phyloP scores from a whole-genome alignment of 2,329 filamentous ascomycete genomes.

The Neurospora sp. region DNA sequence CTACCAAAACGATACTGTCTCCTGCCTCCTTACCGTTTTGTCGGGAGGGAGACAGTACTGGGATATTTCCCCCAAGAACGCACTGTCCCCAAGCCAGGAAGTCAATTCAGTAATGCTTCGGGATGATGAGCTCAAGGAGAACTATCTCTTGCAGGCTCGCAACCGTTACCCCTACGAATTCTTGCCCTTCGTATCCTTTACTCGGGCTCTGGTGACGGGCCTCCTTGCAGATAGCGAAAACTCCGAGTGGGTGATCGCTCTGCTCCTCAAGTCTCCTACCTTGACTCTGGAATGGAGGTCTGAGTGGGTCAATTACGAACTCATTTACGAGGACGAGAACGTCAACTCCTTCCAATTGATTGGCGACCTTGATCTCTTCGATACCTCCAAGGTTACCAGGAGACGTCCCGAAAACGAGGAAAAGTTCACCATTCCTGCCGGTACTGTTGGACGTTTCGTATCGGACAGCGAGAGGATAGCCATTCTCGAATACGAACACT shows the following conservation, averaged over 20 bases:
- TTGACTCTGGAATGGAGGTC: constrained; percentile 71
- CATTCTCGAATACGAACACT: constrained; percentile 70
- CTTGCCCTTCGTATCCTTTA: constrained; percentile 64
- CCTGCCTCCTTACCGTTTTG: constrained; percentile 56
- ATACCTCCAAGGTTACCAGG: constrained; percentile 34
- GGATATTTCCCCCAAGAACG: constrained; percentile 34
- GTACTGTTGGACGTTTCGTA: constrained; percentile 63
- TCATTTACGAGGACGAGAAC: constrained; percentile 78
- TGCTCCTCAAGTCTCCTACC: constrained; percentile 59
- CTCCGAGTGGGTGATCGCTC: constrained; percentile 43
- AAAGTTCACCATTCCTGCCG: constrained; percentile 51
- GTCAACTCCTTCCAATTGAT: constrained; percentile 66
- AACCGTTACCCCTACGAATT: constrained; percentile 81
- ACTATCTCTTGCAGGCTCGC: constrained; percentile 57
- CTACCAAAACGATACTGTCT: constrained; percentile 64
- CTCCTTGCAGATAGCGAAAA: constrained; percentile 25
- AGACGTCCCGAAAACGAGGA: constrained; percentile 35
- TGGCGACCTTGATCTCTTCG: constrained; percentile 55
- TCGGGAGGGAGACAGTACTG: constrained; percentile 43
- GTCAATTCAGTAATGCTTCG: constrained; percentile 35
- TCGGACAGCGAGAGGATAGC: constrained; percentile 70
- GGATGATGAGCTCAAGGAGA: constrained; percentile 46
- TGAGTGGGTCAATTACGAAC: constrained; percentile 63
- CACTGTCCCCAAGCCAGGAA: constrained; percentile 29
- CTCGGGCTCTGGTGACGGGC: constrained; percentile 52